Base-by-base conservation (phyloP, 805 yeast genomes). In the Candida boleticola region DNA sequence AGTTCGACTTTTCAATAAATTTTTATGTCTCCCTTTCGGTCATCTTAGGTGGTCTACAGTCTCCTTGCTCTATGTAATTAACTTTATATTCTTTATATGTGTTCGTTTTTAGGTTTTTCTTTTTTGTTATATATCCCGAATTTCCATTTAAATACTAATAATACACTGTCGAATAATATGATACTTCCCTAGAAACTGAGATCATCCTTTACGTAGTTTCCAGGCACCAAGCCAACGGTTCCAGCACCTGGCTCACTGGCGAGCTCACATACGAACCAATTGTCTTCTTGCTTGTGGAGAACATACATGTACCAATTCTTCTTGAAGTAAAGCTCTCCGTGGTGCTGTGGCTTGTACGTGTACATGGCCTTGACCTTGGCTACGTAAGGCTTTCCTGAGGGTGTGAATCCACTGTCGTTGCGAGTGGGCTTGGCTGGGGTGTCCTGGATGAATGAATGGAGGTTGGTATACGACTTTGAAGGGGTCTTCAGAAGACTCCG, bases 221-320 rank as follows among this genome's bases (percentile, higher is more conserved):
- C 73, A 1, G 76, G 74, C 16, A 70, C 72, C 36, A 71, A 53
- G 0, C 76, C 76, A 4, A 71, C 60, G 43, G 51, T 39, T 5
- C 76, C 76, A 16, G 50, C 49, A 3, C 64, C 66, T 17, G 41
- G 41, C 41, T 38, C 41, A n/a, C 21, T 32, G 4, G 50, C 48
- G 45, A 71, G 57, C 46, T 70, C 75, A 51, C 75, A 70, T 29
- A 69, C 61, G 46, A 49, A 71, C 76, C 76, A 71, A 41, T 65
- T 60, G 44, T 71, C 76, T 40, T 64, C 72, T 47, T 71, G 76
- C 42, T 64, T 66, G 52, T 68, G 68, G 23, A 71, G 56, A 21
- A 71, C 58, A 43, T 58, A 71, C 61, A 71, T 63, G 35, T 66
- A 53, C 72, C 74, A 66, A 33, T 66, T 65, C 45, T 69, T 70